These are phyloP conservation scores for Pyricularia grisea DNA, from an alignment of 2,329 filamentous ascomycete genomes.

Conservation along the genomic window DNA sequence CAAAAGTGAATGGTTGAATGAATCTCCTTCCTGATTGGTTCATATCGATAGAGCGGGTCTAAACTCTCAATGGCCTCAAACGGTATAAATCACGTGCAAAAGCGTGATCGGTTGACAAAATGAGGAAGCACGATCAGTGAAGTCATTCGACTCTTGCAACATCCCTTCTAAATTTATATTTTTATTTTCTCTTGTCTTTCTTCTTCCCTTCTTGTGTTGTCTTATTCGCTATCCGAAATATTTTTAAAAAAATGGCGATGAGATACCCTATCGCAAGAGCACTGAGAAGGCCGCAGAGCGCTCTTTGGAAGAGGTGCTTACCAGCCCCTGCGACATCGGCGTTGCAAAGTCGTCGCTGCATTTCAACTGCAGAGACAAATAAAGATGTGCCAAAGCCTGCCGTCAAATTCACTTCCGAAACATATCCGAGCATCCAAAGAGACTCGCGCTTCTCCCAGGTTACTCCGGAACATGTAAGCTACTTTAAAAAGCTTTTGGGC, in stretches of 20 bases:
- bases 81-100: background rate
- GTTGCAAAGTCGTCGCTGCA: conserved; percentile 3
- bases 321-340: background rate
- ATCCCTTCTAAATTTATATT: background rate
- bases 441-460: conserved; percentile 67
- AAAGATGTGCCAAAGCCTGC: conserved; percentile 3
- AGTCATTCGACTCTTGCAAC: background rate
- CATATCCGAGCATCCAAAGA: conserved; percentile 74
- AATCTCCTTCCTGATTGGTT: background rate
- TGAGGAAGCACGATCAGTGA: background rate
- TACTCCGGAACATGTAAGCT: conserved; percentile 68
- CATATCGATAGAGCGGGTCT: background rate
- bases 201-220: background rate
- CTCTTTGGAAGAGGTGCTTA: background rate
- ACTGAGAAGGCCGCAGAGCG: background rate
- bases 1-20: background rate
- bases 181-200: background rate
- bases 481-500: conserved; percentile 75
- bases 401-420: conserved; percentile 70
- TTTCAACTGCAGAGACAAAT: conserved; percentile 1
- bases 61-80: background rate
- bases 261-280: background rate
- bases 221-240: background rate
- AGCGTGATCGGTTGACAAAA: background rate
- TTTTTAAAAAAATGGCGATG: conserved; percentile 2